Percentiles rank a stretch among this genome's conserved stretches.
phyloP scores from a whole-genome alignment of 2,329 filamentous ascomycete species.

The Tolypocladium nubicola region DNA sequence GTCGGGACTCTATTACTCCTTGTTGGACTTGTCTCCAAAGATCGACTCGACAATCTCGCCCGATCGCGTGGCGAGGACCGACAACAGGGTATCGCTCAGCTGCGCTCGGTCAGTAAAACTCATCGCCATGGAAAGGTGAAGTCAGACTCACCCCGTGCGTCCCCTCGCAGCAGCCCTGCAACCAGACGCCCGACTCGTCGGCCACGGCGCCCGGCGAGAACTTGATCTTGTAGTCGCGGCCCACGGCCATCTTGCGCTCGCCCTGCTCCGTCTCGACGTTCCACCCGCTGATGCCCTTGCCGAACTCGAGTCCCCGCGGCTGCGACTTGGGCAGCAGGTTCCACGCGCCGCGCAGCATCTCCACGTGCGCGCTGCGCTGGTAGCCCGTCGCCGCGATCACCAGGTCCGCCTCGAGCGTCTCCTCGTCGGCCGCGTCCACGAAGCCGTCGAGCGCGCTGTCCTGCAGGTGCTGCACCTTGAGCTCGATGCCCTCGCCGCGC shows the following conservation, averaged over 20 bases:
- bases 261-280: constrained; percentile 26
- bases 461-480: constrained; percentile 43
- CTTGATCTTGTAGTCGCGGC: constrained; percentile 67
- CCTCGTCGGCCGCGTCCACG: constrained; percentile 29
- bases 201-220: constrained; percentile 60
- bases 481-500: constrained; percentile 38
- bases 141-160: constrained; percentile 71
- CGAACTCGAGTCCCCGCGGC: constrained; percentile 15
- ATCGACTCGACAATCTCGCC: constrained; percentile 71
- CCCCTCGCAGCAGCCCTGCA: constrained; percentile 88
- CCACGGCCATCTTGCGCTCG: constrained; percentile 50
- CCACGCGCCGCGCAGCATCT: constrained; percentile 59
- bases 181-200: constrained; percentile 70
- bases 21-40: constrained; percentile 32
- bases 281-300: constrained; percentile 28
- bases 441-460: constrained; percentile 30
- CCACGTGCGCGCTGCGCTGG: constrained; percentile 63
- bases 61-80: constrained; percentile 63
- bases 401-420: constrained; percentile 65
- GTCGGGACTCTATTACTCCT: not conserved
- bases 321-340: constrained; percentile 49
- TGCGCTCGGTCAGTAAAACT: constrained; percentile 20
- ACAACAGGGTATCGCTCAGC: constrained; percentile 74
- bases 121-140: not conserved
- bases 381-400: constrained; percentile 87